Evolutionary conservation across 306 rosid genomes (phyloP).

Genomic region (Fagus crenata): DNA sequence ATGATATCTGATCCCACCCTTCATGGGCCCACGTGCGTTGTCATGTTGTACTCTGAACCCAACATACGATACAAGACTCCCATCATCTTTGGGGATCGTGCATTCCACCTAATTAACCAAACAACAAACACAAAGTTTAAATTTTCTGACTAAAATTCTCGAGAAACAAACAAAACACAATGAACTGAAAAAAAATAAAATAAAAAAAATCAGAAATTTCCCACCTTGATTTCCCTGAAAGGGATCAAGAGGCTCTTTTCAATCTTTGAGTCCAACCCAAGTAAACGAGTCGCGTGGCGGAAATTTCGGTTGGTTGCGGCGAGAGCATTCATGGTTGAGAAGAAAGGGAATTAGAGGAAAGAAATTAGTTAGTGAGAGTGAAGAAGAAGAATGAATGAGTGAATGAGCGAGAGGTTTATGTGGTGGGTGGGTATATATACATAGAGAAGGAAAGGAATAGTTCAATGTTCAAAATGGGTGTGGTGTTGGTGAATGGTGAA

Average conservation of each 20-base stretch:
- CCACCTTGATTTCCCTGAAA: constrained; percentile 64
- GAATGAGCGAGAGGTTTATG: neutral
- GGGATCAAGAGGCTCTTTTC: constrained; percentile 64
- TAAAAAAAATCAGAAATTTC: neutral
- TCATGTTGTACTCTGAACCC: constrained; percentile 73
- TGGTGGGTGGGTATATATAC: neutral
- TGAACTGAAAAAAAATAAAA: neutral
- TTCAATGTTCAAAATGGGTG: neutral
- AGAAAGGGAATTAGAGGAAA: neutral
- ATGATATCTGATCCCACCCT: constrained; percentile 72
- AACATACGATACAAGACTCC: constrained; percentile 53
- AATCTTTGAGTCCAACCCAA: constrained; percentile 62
- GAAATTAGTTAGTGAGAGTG: neutral
- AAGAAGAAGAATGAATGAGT: neutral
- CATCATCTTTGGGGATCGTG: constrained; percentile 74
- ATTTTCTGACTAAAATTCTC: neutral
- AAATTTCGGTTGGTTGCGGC: constrained; percentile 70
- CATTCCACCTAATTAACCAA: constrained; percentile 55
- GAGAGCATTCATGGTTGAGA: constrained; percentile 57
- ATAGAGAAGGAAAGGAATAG: neutral
- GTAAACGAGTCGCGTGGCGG: constrained; percentile 46
- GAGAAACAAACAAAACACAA: constrained; percentile 19
- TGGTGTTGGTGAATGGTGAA: neutral
- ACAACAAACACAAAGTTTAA: neutral
- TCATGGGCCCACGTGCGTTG: constrained; percentile 79